Evolutionary conservation across 495 filamentous ascomycete genomes (phyloP).

Genomic region (Chaetomium fimeti): DNA sequence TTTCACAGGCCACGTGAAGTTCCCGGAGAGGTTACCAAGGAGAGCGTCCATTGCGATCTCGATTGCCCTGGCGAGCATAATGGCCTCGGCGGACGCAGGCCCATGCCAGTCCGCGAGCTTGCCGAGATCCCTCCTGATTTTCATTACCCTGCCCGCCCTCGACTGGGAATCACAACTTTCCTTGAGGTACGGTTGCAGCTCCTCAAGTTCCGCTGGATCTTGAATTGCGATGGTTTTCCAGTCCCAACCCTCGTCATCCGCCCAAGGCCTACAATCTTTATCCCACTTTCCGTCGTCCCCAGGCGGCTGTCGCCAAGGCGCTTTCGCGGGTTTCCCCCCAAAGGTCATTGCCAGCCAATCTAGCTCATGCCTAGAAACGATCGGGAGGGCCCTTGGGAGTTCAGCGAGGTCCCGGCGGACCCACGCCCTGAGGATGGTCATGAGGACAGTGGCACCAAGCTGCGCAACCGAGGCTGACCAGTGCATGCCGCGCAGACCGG

Average conservation of each 20-base stretch:
- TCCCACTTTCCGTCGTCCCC: not conserved
- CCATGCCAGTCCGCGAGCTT: not conserved
- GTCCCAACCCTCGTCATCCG: not conserved
- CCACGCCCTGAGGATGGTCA: slow-evolving; percentile 49
- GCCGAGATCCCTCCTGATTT: not conserved
- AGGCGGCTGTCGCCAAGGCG: not conserved
- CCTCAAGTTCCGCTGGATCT: not conserved
- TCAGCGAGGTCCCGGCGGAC: slow-evolving; percentile 34
- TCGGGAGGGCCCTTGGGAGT: not conserved
- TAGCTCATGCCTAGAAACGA: not conserved
- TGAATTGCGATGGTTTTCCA: not conserved
- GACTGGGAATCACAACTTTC: not conserved
- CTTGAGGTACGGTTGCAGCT: not conserved
- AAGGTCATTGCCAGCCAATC: slow-evolving; percentile 2
- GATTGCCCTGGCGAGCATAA: not conserved
- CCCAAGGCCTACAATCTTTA: not conserved
- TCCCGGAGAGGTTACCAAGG: not conserved
- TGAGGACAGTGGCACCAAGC: slow-evolving; percentile 46
- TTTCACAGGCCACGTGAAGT: not conserved
- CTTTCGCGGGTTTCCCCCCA: not conserved
- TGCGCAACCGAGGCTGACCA: slow-evolving; percentile 50
- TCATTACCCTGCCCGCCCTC: not conserved
- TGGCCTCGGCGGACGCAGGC: not conserved
- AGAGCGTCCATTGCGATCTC: not conserved
- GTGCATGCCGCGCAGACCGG: slow-evolving; percentile 51